A percentile compares a stretch with the other conserved stretches of the same genome.
These are phyloP conservation scores for Teratosphaeria epicoccoides DNA, from an alignment of 2,329 filamentous ascomycete species.

Conservation along the genomic window DNA sequence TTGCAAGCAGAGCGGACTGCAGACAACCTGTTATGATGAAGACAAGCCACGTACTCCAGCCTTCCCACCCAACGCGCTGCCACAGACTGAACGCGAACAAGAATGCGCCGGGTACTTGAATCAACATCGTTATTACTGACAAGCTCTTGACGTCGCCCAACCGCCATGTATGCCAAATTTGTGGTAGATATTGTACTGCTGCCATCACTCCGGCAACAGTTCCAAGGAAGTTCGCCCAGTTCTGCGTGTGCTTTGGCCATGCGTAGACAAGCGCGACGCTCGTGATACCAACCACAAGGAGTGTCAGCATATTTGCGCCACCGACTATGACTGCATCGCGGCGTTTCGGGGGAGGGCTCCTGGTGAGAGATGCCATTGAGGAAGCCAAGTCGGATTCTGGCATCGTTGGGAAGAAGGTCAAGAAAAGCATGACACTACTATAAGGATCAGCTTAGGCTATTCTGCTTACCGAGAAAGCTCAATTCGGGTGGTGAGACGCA, in stretches of 20 bases:
- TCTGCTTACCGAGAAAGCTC: neutral
- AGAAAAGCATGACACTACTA: constrained; percentile 74
- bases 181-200: constrained; percentile 83
- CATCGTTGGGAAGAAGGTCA: constrained; percentile 69
- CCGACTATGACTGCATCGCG: constrained; percentile 70
- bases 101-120: constrained; percentile 88
- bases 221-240: constrained; percentile 79
- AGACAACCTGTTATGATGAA: constrained; percentile 76
- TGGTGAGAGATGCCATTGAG: constrained; percentile 34
- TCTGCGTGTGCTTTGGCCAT: constrained; percentile 52
- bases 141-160: constrained; percentile 81
- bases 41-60: constrained; percentile 94
- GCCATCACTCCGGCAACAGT: constrained; percentile 68
- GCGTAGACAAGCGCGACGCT: constrained; percentile 56
- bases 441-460: neutral
- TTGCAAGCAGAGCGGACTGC: constrained; percentile 67
- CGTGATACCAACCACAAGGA: constrained; percentile 56
- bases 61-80: constrained; percentile 61
- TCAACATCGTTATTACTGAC: constrained; percentile 96
- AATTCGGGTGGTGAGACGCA: constrained; percentile 37
- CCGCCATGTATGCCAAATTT: constrained; percentile 83
- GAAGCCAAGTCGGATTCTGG: constrained; percentile 21
- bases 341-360: constrained; percentile 50
- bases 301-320: constrained; percentile 61
- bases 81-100: constrained; percentile 73